A percentile compares a stretch with the other conserved stretches of the same genome.
These are phyloP conservation scores for Hypomyces rosellus DNA, from an alignment of 2,329 filamentous ascomycete genomes.

Conservation along the genomic window DNA sequence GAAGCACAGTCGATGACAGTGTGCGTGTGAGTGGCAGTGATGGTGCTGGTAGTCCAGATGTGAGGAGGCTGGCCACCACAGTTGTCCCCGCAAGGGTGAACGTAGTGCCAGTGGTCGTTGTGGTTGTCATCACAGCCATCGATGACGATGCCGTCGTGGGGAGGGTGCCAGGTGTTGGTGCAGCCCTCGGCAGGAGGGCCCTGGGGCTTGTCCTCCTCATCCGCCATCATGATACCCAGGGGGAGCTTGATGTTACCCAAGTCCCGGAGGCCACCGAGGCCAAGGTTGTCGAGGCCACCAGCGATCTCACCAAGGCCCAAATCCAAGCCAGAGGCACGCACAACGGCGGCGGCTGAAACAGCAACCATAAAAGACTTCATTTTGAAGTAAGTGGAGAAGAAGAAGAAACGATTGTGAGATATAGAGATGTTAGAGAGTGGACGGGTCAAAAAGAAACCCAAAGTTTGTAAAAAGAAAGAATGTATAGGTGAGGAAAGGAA, in stretches of 20 bases:
- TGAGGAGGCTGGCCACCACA: conserved; percentile 19
- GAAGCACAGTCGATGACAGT: conserved; percentile 35
- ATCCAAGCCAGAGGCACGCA: conserved; percentile 10
- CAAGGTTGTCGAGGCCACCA: background rate
- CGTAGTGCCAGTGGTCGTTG: conserved; percentile 30
- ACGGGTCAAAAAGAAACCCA: conserved; percentile 16
- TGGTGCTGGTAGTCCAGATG: conserved; percentile 36
- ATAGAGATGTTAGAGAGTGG: conserved; percentile 15
- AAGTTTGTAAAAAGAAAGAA: conserved; percentile 14
- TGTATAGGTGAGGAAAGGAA: conserved; percentile 10
- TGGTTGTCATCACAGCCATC: conserved; percentile 29
- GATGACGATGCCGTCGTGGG: conserved; percentile 29
- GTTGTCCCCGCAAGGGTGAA: conserved; percentile 24
- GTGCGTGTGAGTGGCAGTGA: conserved; percentile 31
- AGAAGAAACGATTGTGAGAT: background rate
- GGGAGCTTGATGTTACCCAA: background rate
- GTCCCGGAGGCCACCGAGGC: background rate
- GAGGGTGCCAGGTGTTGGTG: conserved; percentile 31
- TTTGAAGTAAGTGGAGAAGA: conserved; percentile 11
- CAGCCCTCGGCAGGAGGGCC: conserved; percentile 20
- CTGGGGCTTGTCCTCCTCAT: conserved; percentile 16
- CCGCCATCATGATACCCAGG: background rate
- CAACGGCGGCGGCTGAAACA: conserved; percentile 13
- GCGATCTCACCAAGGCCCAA: background rate
- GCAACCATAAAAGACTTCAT: conserved; percentile 21